phyloP scores from a whole-genome alignment of 176 grass and related monocot genomes.

The Bonia amplexicaulis region DNA sequence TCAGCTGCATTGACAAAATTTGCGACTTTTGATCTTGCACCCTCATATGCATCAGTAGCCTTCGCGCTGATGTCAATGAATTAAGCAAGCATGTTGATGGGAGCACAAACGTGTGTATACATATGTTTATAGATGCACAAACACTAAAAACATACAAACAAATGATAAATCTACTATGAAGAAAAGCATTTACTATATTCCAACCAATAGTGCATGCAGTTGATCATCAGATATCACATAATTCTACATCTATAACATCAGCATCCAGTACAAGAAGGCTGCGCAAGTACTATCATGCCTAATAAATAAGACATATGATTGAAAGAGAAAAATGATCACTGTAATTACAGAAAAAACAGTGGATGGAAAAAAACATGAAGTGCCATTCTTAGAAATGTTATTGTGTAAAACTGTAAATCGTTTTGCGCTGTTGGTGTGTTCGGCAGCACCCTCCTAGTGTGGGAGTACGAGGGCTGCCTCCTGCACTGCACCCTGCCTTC shows the following conservation, averaged over 20 bases:
- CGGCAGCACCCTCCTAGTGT: background rate
- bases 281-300: background rate
- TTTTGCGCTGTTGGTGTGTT: background rate
- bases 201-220: background rate
- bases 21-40: conserved; percentile 92
- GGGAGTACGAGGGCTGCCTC: background rate
- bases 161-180: background rate
- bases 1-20: conserved; percentile 72
- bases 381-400: background rate
- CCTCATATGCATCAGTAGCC: conserved; percentile 89
- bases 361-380: background rate
- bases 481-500: background rate
- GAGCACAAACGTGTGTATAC: background rate
- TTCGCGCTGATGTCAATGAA: conserved; percentile 51
- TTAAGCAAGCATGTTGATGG: background rate
- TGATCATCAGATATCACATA: conserved; percentile 1
- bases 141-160: background rate
- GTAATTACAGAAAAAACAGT: background rate
- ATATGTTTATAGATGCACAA: background rate
- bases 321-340: background rate
- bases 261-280: background rate
- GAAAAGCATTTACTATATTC: too few relatives aligned
- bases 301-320: background rate
- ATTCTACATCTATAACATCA: background rate
- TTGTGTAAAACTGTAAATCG: background rate